Conservation (phyloP, 495 filamentous ascomycete genomes). For the Evernia prunastri region DNA sequence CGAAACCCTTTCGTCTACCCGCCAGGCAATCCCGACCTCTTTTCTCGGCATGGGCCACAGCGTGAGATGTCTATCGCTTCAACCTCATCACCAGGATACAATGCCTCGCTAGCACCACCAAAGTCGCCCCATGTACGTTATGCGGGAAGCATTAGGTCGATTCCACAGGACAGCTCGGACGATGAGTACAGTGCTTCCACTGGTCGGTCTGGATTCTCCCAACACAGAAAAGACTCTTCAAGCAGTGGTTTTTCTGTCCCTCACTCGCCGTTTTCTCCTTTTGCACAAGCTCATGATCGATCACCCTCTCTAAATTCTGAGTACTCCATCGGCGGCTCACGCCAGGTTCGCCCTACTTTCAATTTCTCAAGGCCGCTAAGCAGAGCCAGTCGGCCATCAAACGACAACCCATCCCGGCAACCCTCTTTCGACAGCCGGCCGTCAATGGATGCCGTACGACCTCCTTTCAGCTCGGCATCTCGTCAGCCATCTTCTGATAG, state of each 20-base stretch:
- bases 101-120: slow-evolving; percentile 48
- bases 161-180: slow-evolving; percentile 56
- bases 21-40: slow-evolving; percentile 8
- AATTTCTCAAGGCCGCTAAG: slow-evolving; percentile 93
- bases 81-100: slow-evolving; percentile 38
- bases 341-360: slow-evolving; percentile 65
- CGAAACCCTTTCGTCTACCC: slow-evolving; percentile 10
- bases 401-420: slow-evolving; percentile 48
- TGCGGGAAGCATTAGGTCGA: slow-evolving; percentile 50
- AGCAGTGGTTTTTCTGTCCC: slow-evolving; percentile 57
- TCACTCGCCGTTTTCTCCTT: slow-evolving; percentile 59
- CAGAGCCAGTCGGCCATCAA: slow-evolving; percentile 59
- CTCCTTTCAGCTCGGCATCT: slow-evolving; percentile 18
- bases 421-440: slow-evolving; percentile 35
- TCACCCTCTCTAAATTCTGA: slow-evolving; percentile 83
- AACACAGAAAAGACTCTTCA: slow-evolving; percentile 55
- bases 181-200: slow-evolving; percentile 53
- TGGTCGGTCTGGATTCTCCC: slow-evolving; percentile 47
- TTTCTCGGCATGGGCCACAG: slow-evolving; percentile 27
- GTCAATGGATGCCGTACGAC: slow-evolving; percentile 26
- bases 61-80: slow-evolving; percentile 43
- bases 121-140: slow-evolving; percentile 50
- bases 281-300: slow-evolving; percentile 47
- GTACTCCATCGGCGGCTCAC: slow-evolving; percentile 53
- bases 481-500: slow-evolving; percentile 37